phyloP scores from a whole-genome alignment of 208 protist genomes.

The Leptomonas seymouri region DNA sequence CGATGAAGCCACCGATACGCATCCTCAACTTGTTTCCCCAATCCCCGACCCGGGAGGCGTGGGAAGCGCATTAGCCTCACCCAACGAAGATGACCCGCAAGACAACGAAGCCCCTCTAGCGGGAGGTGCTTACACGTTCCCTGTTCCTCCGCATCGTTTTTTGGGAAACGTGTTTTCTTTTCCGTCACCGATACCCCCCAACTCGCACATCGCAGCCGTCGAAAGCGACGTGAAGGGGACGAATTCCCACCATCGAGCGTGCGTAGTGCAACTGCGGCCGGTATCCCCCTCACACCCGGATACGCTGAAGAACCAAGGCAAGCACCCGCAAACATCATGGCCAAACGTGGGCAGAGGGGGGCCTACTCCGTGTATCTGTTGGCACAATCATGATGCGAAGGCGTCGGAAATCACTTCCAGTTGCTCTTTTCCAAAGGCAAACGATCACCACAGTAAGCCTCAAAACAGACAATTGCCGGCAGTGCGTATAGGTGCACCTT shows the following conservation, averaged over 20 bases:
- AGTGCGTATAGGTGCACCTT: not conserved
- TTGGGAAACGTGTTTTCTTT: conserved; percentile 8
- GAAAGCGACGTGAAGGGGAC: not conserved
- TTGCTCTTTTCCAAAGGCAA: not conserved
- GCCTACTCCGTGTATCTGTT: too few relatives aligned
- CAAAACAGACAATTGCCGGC: not conserved
- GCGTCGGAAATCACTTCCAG: too few relatives aligned
- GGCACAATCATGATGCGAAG: too few relatives aligned
- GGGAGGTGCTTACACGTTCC: not conserved
- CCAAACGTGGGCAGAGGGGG: too few relatives aligned
- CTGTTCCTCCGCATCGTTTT: not conserved
- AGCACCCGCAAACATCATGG: too few relatives aligned
- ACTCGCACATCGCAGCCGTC: not conserved
- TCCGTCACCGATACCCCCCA: not conserved
- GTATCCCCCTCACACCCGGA: too few relatives aligned
- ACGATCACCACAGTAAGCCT: not conserved
- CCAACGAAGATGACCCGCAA: not conserved
- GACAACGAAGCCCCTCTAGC: not conserved
- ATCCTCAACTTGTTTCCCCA: not conserved
- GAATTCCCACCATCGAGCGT: too few relatives aligned
- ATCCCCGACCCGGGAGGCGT: not conserved
- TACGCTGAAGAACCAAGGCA: too few relatives aligned
- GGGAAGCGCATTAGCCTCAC: not conserved
- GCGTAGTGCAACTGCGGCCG: too few relatives aligned
- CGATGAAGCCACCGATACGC: not conserved